A percentile compares a stretch with the other conserved stretches of the same genome.
These are phyloP conservation scores for Leucosporidium yakuticum DNA, from an alignment of 768 basidiomycete genomes.

Conservation along the genomic window DNA sequence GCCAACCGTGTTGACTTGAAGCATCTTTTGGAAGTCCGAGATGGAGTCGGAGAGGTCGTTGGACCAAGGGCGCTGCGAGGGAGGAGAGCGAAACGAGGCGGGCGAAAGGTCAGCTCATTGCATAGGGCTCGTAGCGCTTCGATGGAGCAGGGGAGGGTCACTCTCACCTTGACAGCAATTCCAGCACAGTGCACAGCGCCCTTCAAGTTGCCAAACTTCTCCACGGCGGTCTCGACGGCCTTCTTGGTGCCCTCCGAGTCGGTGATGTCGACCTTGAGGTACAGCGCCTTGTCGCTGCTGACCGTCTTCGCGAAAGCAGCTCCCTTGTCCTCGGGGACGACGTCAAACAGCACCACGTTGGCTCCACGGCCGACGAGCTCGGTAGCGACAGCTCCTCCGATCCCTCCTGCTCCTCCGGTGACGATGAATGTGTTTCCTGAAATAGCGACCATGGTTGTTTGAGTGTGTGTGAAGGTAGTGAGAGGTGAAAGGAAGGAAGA, in stretches of 20 bases:
- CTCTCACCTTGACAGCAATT: slow-evolving; percentile 19
- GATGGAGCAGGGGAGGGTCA: neutral
- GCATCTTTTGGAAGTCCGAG: slow-evolving; percentile 40
- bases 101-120: neutral
- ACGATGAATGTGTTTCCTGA: neutral
- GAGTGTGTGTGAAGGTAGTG: no score
- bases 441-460: no score
- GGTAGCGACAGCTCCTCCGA: neutral
- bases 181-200: slow-evolving; percentile 36
- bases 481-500: no score
- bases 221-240: neutral
- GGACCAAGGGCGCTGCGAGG: slow-evolving; percentile 24
- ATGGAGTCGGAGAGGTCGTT: slow-evolving; percentile 30
- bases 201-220: neutral
- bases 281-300: neutral
- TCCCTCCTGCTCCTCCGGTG: neutral
- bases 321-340: neutral
- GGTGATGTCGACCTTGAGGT: slow-evolving; percentile 5
- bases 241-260: neutral
- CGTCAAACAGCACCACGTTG: slow-evolving; percentile 1
- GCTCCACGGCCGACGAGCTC: neutral
- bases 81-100: no score
- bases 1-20: slow-evolving; percentile 39
- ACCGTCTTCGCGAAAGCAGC: neutral
- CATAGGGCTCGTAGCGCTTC: neutral